Evolutionary conservation across 208 protist genomes (phyloP).

Genomic region (Tritrichomonas musculus): DNA sequence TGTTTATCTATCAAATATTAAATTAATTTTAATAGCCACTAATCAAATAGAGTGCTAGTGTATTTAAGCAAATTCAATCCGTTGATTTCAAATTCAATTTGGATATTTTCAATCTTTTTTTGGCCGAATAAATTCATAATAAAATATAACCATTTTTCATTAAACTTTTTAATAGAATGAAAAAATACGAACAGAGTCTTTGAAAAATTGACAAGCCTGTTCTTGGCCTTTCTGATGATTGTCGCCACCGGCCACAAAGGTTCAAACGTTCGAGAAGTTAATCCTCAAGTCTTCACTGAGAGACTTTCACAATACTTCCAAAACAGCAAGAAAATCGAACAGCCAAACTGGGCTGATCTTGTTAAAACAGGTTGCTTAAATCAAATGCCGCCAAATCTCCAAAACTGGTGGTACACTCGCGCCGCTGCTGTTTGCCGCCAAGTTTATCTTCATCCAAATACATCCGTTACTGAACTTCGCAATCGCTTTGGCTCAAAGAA

Average conservation of each 20-base stretch:
- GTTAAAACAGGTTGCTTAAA: slow-evolving; percentile 85
- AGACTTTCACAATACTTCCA: slow-evolving; percentile 84
- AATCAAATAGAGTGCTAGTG: too few species aligned
- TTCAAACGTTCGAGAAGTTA: slow-evolving; percentile 74
- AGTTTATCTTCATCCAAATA: slow-evolving; percentile 86
- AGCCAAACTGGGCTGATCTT: slow-evolving; percentile 87
- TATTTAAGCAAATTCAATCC: too few species aligned
- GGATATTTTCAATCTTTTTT: too few species aligned
- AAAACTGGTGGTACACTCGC: slow-evolving; percentile 95
- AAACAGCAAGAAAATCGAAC: slow-evolving; percentile 58
- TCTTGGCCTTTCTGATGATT: too few species aligned
- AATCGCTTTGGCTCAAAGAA: slow-evolving; percentile 71
- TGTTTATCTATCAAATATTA: too few species aligned
- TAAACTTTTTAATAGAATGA: too few species aligned
- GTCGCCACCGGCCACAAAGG: not conserved
- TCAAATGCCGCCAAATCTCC: slow-evolving; percentile 85
- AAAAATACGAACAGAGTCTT: too few species aligned
- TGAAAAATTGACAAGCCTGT: too few species aligned
- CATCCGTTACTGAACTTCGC: slow-evolving; percentile 76
- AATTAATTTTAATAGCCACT: too few species aligned
- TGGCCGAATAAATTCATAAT: too few species aligned
- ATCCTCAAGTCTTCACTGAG: slow-evolving; percentile 82
- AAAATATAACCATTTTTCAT: too few species aligned
- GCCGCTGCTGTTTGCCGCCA: slow-evolving; percentile 82
- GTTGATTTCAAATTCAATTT: too few species aligned